Evolutionary conservation across 169 alveolate species (phyloP).

Genomic region (Neospora caninum): DNA sequence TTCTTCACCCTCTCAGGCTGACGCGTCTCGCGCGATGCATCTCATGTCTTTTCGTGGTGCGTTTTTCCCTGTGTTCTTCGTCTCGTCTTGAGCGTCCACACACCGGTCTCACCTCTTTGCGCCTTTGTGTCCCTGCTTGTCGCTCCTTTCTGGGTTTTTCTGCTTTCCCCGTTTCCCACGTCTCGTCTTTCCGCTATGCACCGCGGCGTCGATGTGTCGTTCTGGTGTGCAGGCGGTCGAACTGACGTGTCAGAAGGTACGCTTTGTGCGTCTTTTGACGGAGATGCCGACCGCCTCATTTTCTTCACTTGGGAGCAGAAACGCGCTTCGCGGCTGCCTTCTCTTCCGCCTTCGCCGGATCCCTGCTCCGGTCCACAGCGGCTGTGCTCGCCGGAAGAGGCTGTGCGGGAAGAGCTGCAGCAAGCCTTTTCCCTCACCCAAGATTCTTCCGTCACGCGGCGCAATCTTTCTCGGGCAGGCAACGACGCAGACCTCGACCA

Average conservation of each 20-base stretch:
- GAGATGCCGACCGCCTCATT: slow-evolving; percentile 91
- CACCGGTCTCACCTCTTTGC: neutral
- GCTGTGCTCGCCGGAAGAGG: neutral
- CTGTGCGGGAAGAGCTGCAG: slow-evolving; percentile 14
- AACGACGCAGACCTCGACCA: no score
- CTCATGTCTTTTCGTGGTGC: neutral
- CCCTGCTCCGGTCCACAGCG: neutral
- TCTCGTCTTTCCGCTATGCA: no score
- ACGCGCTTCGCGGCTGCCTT: neutral
- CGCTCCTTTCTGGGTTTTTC: no score
- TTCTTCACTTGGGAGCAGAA: slow-evolving; percentile 73
- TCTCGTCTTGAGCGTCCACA: neutral
- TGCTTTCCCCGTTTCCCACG: no score
- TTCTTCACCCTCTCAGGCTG: no score
- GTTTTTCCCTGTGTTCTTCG: neutral
- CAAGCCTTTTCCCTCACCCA: slow-evolving; percentile 4
- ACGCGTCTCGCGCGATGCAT: no score
- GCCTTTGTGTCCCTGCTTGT: no score
- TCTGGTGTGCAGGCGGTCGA: neutral
- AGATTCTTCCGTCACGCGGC: neutral
- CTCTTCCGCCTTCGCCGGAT: neutral
- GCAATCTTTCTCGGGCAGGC: no score
- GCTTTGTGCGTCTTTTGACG: slow-evolving; percentile 78
- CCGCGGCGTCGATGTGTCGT: no score
- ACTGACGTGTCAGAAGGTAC: slow-evolving; percentile 26